Evolutionary conservation across 2,329 filamentous ascomycete species (phyloP).

Genomic region (Hypoxylon sp.): DNA sequence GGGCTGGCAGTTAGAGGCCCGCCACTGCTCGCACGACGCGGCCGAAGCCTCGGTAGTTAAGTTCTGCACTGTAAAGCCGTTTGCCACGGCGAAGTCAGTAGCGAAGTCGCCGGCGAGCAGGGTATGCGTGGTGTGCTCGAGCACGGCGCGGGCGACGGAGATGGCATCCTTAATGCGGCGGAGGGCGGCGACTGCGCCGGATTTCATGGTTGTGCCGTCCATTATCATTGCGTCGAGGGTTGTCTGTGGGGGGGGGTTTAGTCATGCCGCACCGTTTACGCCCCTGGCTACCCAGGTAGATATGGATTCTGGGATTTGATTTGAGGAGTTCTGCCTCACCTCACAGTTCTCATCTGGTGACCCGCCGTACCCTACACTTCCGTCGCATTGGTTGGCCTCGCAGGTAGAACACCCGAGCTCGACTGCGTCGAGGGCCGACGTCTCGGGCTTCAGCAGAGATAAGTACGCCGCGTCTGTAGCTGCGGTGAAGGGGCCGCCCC

Average conservation of each 20-base stretch:
- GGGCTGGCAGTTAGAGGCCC: constrained; percentile 60
- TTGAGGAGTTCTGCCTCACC: constrained; percentile 37
- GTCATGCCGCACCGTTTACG: background rate
- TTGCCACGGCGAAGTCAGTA: constrained; percentile 66
- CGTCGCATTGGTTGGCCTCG: constrained; percentile 68
- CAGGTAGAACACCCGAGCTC: constrained; percentile 67
- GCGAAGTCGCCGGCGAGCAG: constrained; percentile 68
- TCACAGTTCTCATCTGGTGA: constrained; percentile 70
- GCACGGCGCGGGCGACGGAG: constrained; percentile 65
- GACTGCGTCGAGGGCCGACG: constrained; percentile 66
- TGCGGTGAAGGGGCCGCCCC: constrained; percentile 66
- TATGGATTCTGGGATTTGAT: background rate
- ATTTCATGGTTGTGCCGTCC: constrained; percentile 68
- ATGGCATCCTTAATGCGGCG: constrained; percentile 65
- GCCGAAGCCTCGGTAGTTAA: constrained; percentile 61
- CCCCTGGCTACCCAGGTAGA: background rate
- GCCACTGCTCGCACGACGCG: constrained; percentile 62
- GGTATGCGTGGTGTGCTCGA: constrained; percentile 67
- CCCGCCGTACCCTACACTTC: constrained; percentile 69
- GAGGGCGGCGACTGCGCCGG: constrained; percentile 67
- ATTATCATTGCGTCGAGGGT: constrained; percentile 73
- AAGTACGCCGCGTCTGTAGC: constrained; percentile 67
- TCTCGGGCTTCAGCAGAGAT: constrained; percentile 53
- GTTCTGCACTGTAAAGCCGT: constrained; percentile 64
- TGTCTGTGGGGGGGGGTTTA: constrained; percentile 55